phyloP scores from a whole-genome alignment of 2,329 filamentous ascomycete genomes.

The Fusarium goolgardi region DNA sequence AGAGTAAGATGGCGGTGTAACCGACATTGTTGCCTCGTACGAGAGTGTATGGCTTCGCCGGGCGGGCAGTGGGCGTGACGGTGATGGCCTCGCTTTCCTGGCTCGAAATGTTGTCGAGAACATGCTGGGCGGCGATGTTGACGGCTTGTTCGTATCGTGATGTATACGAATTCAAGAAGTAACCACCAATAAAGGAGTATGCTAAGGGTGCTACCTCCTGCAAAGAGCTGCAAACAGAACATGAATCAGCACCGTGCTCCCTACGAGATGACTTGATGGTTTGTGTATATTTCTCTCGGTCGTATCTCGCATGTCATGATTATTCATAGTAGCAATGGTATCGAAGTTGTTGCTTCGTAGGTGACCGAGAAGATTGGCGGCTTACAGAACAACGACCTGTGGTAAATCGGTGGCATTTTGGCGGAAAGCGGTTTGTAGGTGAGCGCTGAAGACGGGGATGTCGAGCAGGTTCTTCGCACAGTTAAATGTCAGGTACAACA shows the following conservation, averaged over 20 bases:
- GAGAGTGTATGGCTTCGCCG: conserved; percentile 70
- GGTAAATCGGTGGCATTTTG: conserved; percentile 61
- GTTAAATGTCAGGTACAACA: conserved; percentile 91
- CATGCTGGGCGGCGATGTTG: conserved; percentile 64
- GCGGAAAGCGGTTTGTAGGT: conserved; percentile 72
- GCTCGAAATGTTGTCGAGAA: conserved; percentile 21
- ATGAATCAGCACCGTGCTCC: conserved; percentile 41
- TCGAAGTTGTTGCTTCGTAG: conserved; percentile 11
- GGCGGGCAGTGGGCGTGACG: conserved; percentile 26
- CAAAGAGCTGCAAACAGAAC: conserved; percentile 69
- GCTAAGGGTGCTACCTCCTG: conserved; percentile 91
- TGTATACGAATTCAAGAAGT: conserved; percentile 81
- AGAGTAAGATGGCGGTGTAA: conserved; percentile 90
- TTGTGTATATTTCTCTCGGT: conserved; percentile 5
- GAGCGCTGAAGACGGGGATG: conserved; percentile 74
- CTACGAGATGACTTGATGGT: conserved; percentile 15
- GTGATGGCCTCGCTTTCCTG: conserved; percentile 12
- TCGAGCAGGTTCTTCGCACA: conserved; percentile 80
- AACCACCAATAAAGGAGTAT: conserved; percentile 86
- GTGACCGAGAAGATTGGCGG: conserved; percentile 40
- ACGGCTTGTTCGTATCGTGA: conserved; percentile 77
- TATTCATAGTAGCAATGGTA: conserved; percentile 16
- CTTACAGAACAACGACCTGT: conserved; percentile 69
- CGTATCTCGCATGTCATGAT: conserved; percentile 20
- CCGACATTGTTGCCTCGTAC: conserved; percentile 80